Evolutionary conservation across 1,284 basidiomycete genomes (phyloP).

Genomic region (Wallemia ichthyophaga): DNA sequence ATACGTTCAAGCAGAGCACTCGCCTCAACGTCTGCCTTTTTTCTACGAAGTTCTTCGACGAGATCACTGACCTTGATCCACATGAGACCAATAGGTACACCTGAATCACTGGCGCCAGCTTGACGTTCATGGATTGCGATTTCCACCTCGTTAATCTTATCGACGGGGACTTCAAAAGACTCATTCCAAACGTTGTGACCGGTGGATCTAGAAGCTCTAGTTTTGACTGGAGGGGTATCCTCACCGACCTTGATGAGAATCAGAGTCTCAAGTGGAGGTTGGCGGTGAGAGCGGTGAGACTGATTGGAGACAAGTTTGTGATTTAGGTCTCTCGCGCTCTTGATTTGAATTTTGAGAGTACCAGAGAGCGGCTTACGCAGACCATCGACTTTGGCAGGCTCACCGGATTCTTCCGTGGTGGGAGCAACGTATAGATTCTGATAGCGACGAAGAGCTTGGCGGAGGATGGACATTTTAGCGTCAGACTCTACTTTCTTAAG

Average conservation of each 20-base stretch:
- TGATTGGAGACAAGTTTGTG: slow-evolving; percentile 39
- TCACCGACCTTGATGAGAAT: slow-evolving; percentile 93
- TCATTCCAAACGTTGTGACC: slow-evolving; percentile 93
- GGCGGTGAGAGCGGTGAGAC: slow-evolving; percentile 45
- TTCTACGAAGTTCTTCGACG: slow-evolving; percentile 72
- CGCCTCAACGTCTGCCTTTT: slow-evolving; percentile 57
- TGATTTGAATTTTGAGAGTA: slow-evolving; percentile 62
- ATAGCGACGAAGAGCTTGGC: slow-evolving; percentile 76
- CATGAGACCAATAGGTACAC: slow-evolving; percentile 61
- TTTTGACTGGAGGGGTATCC: slow-evolving; percentile 43
- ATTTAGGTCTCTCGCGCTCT: slow-evolving; percentile 72
- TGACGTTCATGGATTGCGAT: slow-evolving; percentile 85
- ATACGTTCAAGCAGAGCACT: neutral
- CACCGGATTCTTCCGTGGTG: slow-evolving; percentile 31
- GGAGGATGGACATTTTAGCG: slow-evolving; percentile 77
- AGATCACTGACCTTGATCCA: slow-evolving; percentile 90
- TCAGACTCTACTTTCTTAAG: slow-evolving; percentile 79
- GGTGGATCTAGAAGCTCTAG: slow-evolving; percentile 39
- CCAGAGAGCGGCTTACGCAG: slow-evolving; percentile 80
- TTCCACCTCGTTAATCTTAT: slow-evolving; percentile 96
- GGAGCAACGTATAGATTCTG: slow-evolving; percentile 85
- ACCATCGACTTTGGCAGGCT: slow-evolving; percentile 64
- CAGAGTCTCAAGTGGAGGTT: slow-evolving; percentile 41
- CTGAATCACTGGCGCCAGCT: slow-evolving; percentile 34
- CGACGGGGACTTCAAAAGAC: slow-evolving; percentile 80